A percentile compares a stretch with the other conserved stretches of the same genome.
phyloP scores from a whole-genome alignment of 176 grass and related monocot genomes.

The Cymbopogon citratus region DNA sequence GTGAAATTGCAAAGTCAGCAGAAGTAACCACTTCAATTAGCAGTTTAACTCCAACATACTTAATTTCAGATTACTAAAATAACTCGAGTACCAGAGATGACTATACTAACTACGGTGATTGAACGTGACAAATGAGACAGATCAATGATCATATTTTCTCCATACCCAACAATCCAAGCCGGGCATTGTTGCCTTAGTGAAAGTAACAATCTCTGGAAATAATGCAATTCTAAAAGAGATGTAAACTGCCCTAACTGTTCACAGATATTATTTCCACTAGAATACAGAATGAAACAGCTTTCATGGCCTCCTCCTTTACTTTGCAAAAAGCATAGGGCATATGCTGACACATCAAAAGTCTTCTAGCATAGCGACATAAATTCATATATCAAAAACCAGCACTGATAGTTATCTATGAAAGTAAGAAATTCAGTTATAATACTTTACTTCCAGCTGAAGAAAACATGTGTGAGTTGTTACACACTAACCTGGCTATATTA shows the following conservation, averaged over 20 bases:
- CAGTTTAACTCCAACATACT: not conserved
- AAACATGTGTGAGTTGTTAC: conserved; percentile 20
- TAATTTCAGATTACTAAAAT: not conserved
- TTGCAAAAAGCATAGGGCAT: conserved; percentile 28
- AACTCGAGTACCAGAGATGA: not conserved
- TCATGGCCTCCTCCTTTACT: not conserved
- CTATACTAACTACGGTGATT: not conserved
- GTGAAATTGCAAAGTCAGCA: conserved; percentile 16
- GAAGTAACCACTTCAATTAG: conserved; percentile 13
- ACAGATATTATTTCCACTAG: conserved; percentile 11
- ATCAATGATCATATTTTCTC: not conserved
- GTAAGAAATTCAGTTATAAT: conserved; percentile 4
- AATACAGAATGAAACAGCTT: conserved; percentile 12
- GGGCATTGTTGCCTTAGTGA: not conserved
- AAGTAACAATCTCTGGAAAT: conserved; percentile 10
- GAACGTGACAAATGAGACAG: conserved; percentile 1
- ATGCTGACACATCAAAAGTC: conserved; percentile 16
- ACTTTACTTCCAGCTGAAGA: conserved; percentile 16
- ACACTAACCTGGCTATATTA: conserved; percentile 86
- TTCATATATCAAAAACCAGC: conserved; percentile 18
- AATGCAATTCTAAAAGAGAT: not conserved
- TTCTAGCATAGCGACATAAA: not conserved
- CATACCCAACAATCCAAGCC: not conserved
- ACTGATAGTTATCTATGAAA: conserved; percentile 22
- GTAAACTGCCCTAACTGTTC: not conserved